These are phyloP conservation scores for Alloteropsis semialata DNA, from an alignment of 176 grass and related monocot genomes.

Conservation along the genomic window DNA sequence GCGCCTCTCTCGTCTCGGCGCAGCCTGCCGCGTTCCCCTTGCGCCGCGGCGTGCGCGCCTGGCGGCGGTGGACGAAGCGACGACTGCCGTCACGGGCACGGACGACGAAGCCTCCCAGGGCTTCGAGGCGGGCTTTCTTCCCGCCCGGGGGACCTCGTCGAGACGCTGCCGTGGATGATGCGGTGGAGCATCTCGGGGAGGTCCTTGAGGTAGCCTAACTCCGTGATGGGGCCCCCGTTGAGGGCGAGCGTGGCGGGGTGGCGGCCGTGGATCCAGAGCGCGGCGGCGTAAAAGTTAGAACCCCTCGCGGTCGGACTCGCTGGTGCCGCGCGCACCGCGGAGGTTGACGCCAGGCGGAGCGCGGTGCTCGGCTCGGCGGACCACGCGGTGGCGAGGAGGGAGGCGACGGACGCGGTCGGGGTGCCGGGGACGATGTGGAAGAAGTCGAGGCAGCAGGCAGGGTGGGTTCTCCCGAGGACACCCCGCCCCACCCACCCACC, in stretches of 20 bases:
- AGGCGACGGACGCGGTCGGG: too few relatives aligned
- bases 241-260: conserved; percentile 67
- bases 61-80: not conserved
- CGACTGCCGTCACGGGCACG: not conserved
- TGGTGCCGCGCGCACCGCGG: not conserved
- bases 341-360: conserved; percentile 50
- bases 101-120: not conserved
- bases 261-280: conserved; percentile 24
- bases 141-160: not conserved
- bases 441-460: too few relatives aligned
- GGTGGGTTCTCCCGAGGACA: too few relatives aligned
- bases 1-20: conserved; percentile 19
- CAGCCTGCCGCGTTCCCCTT: not conserved
- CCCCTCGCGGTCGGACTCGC: not conserved
- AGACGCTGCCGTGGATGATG: conserved; percentile 40
- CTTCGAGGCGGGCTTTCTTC: conserved; percentile 10
- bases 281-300: conserved; percentile 17
- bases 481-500: too few relatives aligned
- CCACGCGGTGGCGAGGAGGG: too few relatives aligned
- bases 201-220: conserved; percentile 73
- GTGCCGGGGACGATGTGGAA: too few relatives aligned
- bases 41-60: not conserved
- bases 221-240: conserved; percentile 36
- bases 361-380: conserved; percentile 39
- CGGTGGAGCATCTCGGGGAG: conserved; percentile 65